A percentile compares a stretch with the other conserved stretches of the same genome.
Evolutionary conservation across 352 stramenopile genomes (phyloP).

Genomic region (Phytophthora pinifolia): DNA sequence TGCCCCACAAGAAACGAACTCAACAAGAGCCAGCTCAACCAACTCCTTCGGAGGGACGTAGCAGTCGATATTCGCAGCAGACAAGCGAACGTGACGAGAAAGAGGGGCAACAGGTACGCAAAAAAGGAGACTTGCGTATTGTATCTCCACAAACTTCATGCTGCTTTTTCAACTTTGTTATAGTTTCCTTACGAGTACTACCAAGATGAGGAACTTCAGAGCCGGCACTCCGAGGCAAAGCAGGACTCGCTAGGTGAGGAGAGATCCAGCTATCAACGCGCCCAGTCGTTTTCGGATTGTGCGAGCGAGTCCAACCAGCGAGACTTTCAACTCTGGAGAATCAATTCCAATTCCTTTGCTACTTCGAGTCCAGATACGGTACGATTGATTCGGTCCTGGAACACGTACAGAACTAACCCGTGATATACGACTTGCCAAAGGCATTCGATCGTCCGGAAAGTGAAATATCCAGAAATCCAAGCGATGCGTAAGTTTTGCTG

Average conservation of each 20-base stretch:
- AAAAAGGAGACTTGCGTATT: neutral
- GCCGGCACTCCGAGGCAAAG: conserved; percentile 3
- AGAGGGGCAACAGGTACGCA: conserved; percentile 13
- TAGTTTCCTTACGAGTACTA: neutral
- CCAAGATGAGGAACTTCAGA: conserved; percentile 5
- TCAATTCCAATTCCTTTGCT: conserved; percentile 7
- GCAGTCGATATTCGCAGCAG: neutral
- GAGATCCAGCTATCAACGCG: neutral
- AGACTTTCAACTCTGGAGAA: conserved; percentile 10
- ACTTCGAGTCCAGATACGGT: conserved; percentile 17
- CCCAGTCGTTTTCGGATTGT: conserved; percentile 3
- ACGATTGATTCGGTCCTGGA: neutral
- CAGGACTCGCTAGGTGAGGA: conserved; percentile 5
- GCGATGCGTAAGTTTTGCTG: conserved; percentile 12
- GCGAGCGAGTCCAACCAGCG: neutral
- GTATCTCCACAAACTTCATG: neutral
- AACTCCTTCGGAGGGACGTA: neutral
- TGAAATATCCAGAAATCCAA: neutral
- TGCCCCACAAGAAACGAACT: conserved; percentile 20
- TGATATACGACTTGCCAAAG: conserved; percentile 4
- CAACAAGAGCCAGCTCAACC: conserved; percentile 2
- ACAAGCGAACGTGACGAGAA: neutral
- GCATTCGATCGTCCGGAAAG: conserved; percentile 8
- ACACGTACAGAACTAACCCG: too few relatives aligned
- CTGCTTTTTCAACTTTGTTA: conserved; percentile 6